Evolutionary conservation across 2,329 filamentous ascomycete genomes (phyloP), one percentile per base, ranked within the genome.

Genomic region (Lasiodiplodia hormozganensis): DNA sequence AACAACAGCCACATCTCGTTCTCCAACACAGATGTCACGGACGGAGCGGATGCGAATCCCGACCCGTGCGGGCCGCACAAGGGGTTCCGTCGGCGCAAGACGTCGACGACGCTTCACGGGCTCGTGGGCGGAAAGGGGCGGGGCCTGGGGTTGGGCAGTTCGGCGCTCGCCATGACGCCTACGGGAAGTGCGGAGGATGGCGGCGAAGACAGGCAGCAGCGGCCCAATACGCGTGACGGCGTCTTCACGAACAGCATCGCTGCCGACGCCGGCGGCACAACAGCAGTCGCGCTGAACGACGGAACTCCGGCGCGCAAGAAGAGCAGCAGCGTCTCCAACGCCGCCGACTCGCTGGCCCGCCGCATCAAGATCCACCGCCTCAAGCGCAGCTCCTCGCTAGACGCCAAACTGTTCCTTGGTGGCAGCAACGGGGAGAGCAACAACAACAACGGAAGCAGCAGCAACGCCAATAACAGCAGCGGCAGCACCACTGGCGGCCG

Each of bases 101-200:
- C 18, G 7, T 56, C 65, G 40, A 38, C 53, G 7, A 10, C 52
- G 49, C 40, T 62, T 18, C 43, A 36, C 18, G 58, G 58, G 14
- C 18, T 51, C 47, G 31, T n/a, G n/a, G 23, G 23, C 11, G 60
- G 43, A 12, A 23, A 43, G n/a, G 47, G 43, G 8, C 18, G 36
- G 28, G 47, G 60, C 1, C 23, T 49, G 25, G 58, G 58, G 28
- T 10, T 62, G 36, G 40, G 40, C 6, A 11, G 25, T 14, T 64
- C 31, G 23, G 60, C 43, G 28, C 31, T 64, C 18, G 47, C 36
- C 28, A 64, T 64, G 60, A 64, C 60, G 47, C 43, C 60, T 31
- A 4, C 36, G 18, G 11, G 21, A 2, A 23, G 23, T 4, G 12
- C 18, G 1, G 34, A 64, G 18, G 47, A n/a, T 11, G n/a, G 2